Conservation (phyloP, 2,329 filamentous ascomycete genomes). For the Ophiostoma triangulosporum region DNA sequence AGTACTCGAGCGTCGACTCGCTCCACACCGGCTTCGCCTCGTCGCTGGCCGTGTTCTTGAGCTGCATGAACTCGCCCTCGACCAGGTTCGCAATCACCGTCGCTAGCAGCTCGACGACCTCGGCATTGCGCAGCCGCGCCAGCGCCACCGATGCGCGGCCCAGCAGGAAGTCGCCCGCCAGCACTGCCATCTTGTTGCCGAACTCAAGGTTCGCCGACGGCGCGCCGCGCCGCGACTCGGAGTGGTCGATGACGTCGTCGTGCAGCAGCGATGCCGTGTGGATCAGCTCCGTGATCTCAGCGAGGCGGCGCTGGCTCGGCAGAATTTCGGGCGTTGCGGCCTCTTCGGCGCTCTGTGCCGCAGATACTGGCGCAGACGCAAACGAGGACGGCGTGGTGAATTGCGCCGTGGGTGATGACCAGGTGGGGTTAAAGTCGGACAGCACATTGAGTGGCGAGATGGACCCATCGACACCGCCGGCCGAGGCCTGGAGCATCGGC, state of each 20-base stretch:
- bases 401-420: background rate
- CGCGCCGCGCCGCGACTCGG: constrained; percentile 66
- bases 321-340: constrained; percentile 52
- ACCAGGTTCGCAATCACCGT: constrained; percentile 97
- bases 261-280: constrained; percentile 93
- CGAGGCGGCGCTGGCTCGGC: constrained; percentile 81
- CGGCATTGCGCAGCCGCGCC: constrained; percentile 77
- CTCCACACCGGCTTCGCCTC: constrained; percentile 75
- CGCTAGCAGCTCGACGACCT: constrained; percentile 86
- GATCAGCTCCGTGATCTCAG: constrained; percentile 94
- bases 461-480: constrained; percentile 34
- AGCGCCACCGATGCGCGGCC: constrained; percentile 88
- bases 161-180: constrained; percentile 92
- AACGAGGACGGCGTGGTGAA: background rate
- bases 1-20: constrained; percentile 82
- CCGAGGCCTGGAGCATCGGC: constrained; percentile 27
- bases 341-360: constrained; percentile 22
- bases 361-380: constrained; percentile 16
- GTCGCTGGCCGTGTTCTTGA: constrained; percentile 88
- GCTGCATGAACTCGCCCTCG: constrained; percentile 98
- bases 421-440: constrained; percentile 64
- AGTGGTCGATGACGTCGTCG: constrained; percentile 96
- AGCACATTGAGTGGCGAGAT: constrained; percentile 48
- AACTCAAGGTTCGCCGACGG: constrained; percentile 90
- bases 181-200: constrained; percentile 97